These are phyloP conservation scores for Fusarium brevicatenulatum DNA, from an alignment of 2,329 filamentous ascomycete species.

Conservation along the genomic window DNA sequence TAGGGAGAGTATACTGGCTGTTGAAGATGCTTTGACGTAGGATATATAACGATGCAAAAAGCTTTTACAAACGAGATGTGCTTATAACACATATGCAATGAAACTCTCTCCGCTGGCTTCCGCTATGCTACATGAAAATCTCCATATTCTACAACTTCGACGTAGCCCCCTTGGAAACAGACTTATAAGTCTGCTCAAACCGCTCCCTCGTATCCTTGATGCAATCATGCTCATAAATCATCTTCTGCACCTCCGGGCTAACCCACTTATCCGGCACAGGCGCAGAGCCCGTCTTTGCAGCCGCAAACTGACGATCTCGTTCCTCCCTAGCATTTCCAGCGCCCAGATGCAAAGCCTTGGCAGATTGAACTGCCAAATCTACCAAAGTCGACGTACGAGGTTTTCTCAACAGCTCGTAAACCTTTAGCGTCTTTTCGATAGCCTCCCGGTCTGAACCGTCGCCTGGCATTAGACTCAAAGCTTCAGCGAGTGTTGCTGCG, in stretches of 20 bases:
- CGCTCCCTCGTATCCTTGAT: background rate
- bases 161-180: fast-evolving
- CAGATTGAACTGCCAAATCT: constrained; percentile 3
- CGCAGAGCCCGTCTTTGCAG: background rate
- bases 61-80: fast-evolving
- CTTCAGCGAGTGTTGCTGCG: background rate
- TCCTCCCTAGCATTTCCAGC: constrained; percentile 10
- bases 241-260: constrained; percentile 26
- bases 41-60: fast-evolving
- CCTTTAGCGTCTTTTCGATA: background rate
- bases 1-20: background rate
- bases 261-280: constrained; percentile 27
- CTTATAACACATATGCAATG: fast-evolving
- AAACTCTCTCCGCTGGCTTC: background rate
- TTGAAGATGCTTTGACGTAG: background rate
- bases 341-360: background rate
- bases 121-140: background rate
- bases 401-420: constrained; percentile 2
- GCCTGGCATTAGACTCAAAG: background rate
- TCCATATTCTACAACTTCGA: background rate
- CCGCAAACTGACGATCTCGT: constrained; percentile 10
- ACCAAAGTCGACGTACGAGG: constrained; percentile 6
- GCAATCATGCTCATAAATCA: constrained; percentile 23
- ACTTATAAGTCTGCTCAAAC: background rate
- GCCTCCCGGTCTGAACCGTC: background rate